A percentile compares a stretch with the other conserved stretches of the same genome.
Conservation (phyloP, 768 basidiomycete genomes). For the Pleurotus pulmonarius region DNA sequence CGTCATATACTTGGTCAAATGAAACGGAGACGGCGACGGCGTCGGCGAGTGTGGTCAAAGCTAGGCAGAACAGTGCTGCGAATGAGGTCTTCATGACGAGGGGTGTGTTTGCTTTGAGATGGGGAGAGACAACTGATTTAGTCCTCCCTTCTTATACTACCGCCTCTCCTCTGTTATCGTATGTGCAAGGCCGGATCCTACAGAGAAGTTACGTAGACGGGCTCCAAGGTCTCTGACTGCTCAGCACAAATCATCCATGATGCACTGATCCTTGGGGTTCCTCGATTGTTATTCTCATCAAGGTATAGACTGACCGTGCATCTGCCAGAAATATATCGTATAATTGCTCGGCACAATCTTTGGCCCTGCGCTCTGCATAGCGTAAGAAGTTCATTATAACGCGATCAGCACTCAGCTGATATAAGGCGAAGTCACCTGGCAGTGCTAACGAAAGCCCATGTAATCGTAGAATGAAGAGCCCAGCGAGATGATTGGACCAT, state of each 20-base stretch:
- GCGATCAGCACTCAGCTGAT: too few species aligned
- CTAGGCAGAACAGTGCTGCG: constrained; percentile 13
- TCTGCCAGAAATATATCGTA: too few species aligned
- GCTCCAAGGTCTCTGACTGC: not conserved
- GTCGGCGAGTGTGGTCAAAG: constrained; percentile 18
- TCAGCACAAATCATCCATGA: not conserved
- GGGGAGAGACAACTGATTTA: not conserved
- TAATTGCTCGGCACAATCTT: too few species aligned
- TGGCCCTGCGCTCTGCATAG: too few species aligned
- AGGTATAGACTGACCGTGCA: not conserved
- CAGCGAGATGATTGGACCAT: too few species aligned
- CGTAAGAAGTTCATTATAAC: too few species aligned
- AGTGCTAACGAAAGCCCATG: too few species aligned
- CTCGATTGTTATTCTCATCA: not conserved
- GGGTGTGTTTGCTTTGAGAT: not conserved
- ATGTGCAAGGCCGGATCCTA: not conserved
- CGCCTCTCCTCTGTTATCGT: not conserved
- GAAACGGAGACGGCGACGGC: constrained; percentile 23
- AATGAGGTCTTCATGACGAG: constrained; percentile 15
- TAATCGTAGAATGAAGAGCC: too few species aligned
- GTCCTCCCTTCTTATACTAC: not conserved
- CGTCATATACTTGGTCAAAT: constrained; percentile 52
- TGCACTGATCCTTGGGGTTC: not conserved
- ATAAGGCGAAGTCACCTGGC: too few species aligned
- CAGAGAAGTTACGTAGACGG: not conserved